Conservation (phyloP, 495 filamentous ascomycete genomes). For the Astrothelium subdiscretum region DNA sequence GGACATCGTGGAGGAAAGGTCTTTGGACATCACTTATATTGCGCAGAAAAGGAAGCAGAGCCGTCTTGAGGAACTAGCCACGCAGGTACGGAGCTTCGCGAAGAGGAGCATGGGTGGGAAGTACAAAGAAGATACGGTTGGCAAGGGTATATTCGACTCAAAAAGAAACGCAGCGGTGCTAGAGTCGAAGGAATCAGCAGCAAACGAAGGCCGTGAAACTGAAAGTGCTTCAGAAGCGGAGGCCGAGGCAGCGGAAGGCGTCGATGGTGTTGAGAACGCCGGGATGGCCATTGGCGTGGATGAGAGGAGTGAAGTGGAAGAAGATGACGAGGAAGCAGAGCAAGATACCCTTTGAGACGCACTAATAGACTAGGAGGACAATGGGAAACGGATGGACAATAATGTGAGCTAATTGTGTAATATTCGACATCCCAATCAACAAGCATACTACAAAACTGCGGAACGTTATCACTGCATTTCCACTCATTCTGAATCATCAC, state of each 20-base stretch:
- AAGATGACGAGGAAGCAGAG: not conserved
- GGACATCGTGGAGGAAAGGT: not conserved
- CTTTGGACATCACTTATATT: not conserved
- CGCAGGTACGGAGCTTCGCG: not conserved
- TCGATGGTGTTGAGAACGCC: not conserved
- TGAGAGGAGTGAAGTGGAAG: not conserved
- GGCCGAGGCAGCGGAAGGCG: not conserved
- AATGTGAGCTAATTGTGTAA: too few relatives aligned
- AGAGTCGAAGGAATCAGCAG: not conserved
- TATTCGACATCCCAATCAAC: too few relatives aligned
- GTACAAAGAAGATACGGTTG: not conserved
- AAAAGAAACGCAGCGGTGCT: not conserved
- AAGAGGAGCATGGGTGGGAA: not conserved
- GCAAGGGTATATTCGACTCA: not conserved
- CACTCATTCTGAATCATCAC: not conserved
- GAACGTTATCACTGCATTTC: not conserved
- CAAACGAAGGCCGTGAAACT: not conserved
- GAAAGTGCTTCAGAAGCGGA: not conserved
- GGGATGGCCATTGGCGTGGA: too few relatives aligned
- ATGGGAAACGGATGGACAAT: too few relatives aligned
- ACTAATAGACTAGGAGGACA: not conserved
- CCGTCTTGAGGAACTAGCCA: conserved; percentile 1
- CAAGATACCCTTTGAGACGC: not conserved
- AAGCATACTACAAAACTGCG: too few relatives aligned
- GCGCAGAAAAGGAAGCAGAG: not conserved